phyloP scores from a whole-genome alignment of 225 moss, liverwort and hornwort species.

The Straminergon stramineum region DNA sequence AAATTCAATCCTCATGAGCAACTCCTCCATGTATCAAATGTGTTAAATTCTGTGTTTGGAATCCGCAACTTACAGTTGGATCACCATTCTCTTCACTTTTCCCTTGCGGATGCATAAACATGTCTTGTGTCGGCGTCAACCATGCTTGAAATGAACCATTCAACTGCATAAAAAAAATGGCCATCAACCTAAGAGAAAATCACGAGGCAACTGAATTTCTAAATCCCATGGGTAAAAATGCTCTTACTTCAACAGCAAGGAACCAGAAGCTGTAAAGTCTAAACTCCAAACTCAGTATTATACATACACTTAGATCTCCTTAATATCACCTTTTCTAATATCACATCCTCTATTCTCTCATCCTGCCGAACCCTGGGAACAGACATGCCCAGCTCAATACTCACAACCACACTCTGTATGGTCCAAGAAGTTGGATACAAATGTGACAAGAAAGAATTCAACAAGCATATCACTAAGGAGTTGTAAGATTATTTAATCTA shows the following conservation, averaged over 20 bases:
- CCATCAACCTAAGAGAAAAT: not conserved
- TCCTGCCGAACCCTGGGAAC: not conserved
- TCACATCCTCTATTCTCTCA: not conserved
- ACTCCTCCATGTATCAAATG: not conserved
- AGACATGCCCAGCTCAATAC: not conserved
- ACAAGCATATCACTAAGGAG: not conserved
- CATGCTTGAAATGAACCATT: constrained; percentile 49
- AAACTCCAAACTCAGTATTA: not conserved
- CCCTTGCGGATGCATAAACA: constrained; percentile 39
- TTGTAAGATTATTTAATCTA: not conserved
- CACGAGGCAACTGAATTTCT: not conserved
- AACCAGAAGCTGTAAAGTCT: not conserved
- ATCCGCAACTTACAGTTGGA: constrained; percentile 26
- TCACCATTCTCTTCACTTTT: constrained; percentile 39
- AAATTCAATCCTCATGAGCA: not conserved
- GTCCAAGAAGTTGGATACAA: not conserved
- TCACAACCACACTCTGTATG: not conserved
- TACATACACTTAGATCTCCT: not conserved
- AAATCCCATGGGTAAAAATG: not conserved
- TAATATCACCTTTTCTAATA: not conserved
- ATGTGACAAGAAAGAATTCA: too few relatives aligned
- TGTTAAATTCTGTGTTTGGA: not conserved
- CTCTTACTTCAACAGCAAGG: not conserved
- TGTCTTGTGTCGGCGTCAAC: constrained; percentile 54
- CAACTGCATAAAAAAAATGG: constrained; percentile 6